Base-by-base conservation (phyloP, 2,329 filamentous ascomycete genomes). In the Catunica adiposa region DNA sequence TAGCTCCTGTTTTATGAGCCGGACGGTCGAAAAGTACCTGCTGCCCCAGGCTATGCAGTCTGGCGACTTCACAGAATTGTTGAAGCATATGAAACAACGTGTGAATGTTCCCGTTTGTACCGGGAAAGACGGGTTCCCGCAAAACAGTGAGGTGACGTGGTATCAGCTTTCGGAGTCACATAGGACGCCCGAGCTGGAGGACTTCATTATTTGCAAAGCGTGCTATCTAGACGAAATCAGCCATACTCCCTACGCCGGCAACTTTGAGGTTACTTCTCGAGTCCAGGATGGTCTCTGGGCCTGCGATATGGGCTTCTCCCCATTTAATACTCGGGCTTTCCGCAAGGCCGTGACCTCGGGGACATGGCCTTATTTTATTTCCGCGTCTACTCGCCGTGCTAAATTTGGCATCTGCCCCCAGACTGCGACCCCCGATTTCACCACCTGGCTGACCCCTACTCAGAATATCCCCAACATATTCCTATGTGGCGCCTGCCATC, bases 191-290 rank as follows among this genome's bases (percentile, higher is more conserved):
- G 37, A 29, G 62, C 1, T 64, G 65, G 2, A 61, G 69, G 64
- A 64, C 0, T 65, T 71, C 25, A 61, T 71, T 1, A 60, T 66
- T 0, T 72, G 70, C 29, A 64, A 70, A 29, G 65, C 69, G 3
- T 71, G 70, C 52, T 67, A 66, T 56, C 63, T 68, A 11, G 67
- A 71, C 42, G 52, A 58, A 0, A 58, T 70, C 2, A 60, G 56
- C 1, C 64, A 62, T 0, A 65, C 62, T 0, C 9, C 61, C 0
- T 67, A 70, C 15, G 66, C 66, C 7, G 15, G 58, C 2, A 61
- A 57, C 1, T 70, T 71, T n/a, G 60, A 60, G 0, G 47, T 31
- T 60, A 52, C 7, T 59, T 0, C 58, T 60, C 0, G 53, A 61
- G 0, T 64, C 65, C 3, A 60, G 61, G 53, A 51, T 23, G 50